Base-by-base conservation (phyloP, 1,139 yeast species). In the Wickerhamiella infanticola region DNA sequence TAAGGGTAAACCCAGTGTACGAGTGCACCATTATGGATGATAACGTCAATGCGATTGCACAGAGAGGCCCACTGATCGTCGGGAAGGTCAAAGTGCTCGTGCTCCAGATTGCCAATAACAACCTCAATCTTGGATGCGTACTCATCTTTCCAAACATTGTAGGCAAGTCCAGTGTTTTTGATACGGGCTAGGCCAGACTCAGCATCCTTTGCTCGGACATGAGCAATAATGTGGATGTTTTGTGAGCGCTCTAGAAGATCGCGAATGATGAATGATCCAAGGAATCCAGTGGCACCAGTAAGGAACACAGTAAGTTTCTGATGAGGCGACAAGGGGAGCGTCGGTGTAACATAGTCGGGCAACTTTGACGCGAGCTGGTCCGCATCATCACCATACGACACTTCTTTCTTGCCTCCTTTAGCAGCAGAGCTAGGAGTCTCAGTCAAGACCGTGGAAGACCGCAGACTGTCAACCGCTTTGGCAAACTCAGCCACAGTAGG, bases 1-100 rank as follows among this genome's bases (percentile, higher is more conserved):
- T 93, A 93, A 40, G 97, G 98, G 62, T 83, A 90, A 3, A 88
- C 95, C 99, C 99, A 93, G 64, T 93, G 98, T 39, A 93, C 99
- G 51, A 88, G 71, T 3, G 98, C 99, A 67, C 97, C 98, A 58
- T 93, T 93, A 64, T 93, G 99, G 51, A 93, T 75, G 45, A 93
- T 78, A 4, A 81, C 80, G 62, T 93, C 98, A 48, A 88, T 69
- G 1, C 69, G 64, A 11, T 73, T 64, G 4, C 77, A 65, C 50
- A 93, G 70, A 4, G 59, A 44, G 2, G 55, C 46, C 95, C 95
- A 90, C 37, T 67, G 67, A 1, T 57, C 58, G 29, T 72, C 70
- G n/a, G 64, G 57, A 49, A 84, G 62, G 0, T 96, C 98, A 60
- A 90, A 81, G 43, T 81, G 72, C 33, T 73, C 68, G 54, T 73